Evolutionary conservation across 805 yeast species (phyloP), one percentile per base, ranked within the genome.

Genomic region (Candida argentea): DNA sequence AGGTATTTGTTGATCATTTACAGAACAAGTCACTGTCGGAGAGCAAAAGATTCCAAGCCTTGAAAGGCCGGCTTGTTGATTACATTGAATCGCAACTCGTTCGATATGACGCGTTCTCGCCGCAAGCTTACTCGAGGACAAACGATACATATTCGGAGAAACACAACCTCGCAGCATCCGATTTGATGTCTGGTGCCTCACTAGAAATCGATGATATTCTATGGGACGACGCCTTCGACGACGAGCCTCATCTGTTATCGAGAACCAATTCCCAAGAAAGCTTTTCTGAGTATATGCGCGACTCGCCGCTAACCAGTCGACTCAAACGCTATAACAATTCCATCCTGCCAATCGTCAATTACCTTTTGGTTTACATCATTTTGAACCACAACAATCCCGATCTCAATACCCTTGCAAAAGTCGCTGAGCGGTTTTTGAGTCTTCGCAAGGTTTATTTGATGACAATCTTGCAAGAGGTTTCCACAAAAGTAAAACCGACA

Each of bases 331-430:
- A 41, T 19, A 37, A 36, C 22, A 35, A 27, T 11, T 34, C 35
- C 23, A 31, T 45, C 4, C 28, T 44, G 5, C 56, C 61, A 1
- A 46, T 60, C 6, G 38, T 46, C 9, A 57, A 55, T 26, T 56
- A 46, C 27, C 31, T 60, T 14, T 25, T 53, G 9, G 44, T 61
- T 14, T 61, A 52, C 30, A 39, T 51, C 15, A 40, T 61, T 5
- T 36, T 59, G 13, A 44, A 46, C 29, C 34, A 35, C 19, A 35
- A 28, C 12, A 35, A 43, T 22, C 27, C 28, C 2, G 33, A 33
- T 1, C 29, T 47, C 14, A 27, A 36, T 14, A 32, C 53, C 5
- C 28, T 48, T 12, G 23, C 44, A 5, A 36, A 43, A 4, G 33
- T 49, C 4, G 42, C 45, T 5, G 41, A 43, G 13, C 45, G 30